Evolutionary conservation across 768 basidiomycete species (phyloP).

Genomic region (Cytidiella melzeri): DNA sequence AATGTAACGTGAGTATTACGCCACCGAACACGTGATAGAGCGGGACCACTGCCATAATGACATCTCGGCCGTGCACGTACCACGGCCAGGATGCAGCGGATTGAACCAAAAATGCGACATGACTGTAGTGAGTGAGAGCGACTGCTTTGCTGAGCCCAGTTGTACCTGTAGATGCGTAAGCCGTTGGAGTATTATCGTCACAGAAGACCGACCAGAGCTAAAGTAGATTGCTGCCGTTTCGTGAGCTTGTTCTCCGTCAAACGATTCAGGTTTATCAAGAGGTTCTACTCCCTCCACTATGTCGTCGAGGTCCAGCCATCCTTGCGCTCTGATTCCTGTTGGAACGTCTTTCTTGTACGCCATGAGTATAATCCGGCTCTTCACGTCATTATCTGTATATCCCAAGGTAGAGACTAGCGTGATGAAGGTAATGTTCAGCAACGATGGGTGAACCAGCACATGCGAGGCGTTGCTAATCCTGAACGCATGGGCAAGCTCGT

Average conservation of each 20-base stretch:
- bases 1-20: constrained; percentile 43
- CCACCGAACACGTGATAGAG: constrained; percentile 45
- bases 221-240: constrained; percentile 66
- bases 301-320: constrained; percentile 36
- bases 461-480: constrained; percentile 55
- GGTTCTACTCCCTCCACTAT: constrained; percentile 48
- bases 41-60: constrained; percentile 59
- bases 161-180: constrained; percentile 50
- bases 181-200: too few relatives aligned
- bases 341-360: constrained; percentile 26
- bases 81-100: constrained; percentile 29
- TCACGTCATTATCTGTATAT: constrained; percentile 38
- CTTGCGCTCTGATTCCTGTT: constrained; percentile 20
- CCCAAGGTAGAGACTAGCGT: constrained; percentile 46
- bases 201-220: constrained; percentile 37
- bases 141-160: constrained; percentile 7
- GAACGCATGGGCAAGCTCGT: constrained; percentile 70
- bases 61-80: constrained; percentile 29
- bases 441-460: constrained; percentile 58
- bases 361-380: constrained; percentile 46
- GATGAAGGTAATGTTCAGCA: constrained; percentile 44
- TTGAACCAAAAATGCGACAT: constrained; percentile 47
- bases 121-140: constrained; percentile 41
- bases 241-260: constrained; percentile 44
- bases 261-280: constrained; percentile 40